Percentiles rank a stretch among this genome's conserved stretches.
phyloP scores from a whole-genome alignment of 2,329 filamentous ascomycete genomes.

The Neoascochyta sp. region DNA sequence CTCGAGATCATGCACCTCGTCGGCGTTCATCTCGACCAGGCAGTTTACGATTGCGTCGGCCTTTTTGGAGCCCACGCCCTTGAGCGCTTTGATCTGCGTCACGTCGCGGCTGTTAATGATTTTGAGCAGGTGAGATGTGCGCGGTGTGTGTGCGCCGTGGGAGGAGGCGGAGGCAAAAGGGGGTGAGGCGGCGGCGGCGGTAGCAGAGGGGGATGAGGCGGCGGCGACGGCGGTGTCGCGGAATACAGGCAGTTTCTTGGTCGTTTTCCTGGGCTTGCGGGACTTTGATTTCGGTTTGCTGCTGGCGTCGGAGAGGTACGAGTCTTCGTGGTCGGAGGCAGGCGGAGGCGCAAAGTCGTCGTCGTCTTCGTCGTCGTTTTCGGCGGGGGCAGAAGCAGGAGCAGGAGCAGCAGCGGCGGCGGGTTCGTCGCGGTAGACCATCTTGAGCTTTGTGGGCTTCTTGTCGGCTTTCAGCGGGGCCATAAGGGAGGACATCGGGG shows the following conservation, averaged over 20 bases:
- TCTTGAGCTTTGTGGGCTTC: conserved; percentile 13
- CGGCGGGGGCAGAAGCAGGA: no score
- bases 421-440: conserved; percentile 7
- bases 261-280: conserved; percentile 31
- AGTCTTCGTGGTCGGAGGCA: conserved; percentile 37
- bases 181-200: no score
- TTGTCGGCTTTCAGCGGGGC: conserved; percentile 30
- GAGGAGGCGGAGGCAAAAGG: no score
- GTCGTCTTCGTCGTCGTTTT: conserved; percentile 34
- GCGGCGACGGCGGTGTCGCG: conserved; percentile 24
- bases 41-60: conserved; percentile 54
- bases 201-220: no score
- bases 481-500: conserved; percentile 30
- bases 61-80: conserved; percentile 70
- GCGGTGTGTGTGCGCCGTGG: conserved; percentile 46
- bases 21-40: conserved; percentile 47
- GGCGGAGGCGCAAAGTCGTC: conserved; percentile 42
- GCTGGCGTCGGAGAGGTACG: conserved; percentile 38
- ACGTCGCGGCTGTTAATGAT: conserved; percentile 73
- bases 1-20: conserved; percentile 41
- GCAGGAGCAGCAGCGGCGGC: no score
- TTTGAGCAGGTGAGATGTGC: conserved; percentile 60
- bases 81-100: conserved; percentile 60
- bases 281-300: conserved; percentile 33
- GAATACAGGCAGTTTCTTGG: conserved; percentile 39